A percentile compares a stretch with the other conserved stretches of the same genome.
Conservation (phyloP, 2,329 filamentous ascomycete species). For the Aspergillus persii region DNA sequence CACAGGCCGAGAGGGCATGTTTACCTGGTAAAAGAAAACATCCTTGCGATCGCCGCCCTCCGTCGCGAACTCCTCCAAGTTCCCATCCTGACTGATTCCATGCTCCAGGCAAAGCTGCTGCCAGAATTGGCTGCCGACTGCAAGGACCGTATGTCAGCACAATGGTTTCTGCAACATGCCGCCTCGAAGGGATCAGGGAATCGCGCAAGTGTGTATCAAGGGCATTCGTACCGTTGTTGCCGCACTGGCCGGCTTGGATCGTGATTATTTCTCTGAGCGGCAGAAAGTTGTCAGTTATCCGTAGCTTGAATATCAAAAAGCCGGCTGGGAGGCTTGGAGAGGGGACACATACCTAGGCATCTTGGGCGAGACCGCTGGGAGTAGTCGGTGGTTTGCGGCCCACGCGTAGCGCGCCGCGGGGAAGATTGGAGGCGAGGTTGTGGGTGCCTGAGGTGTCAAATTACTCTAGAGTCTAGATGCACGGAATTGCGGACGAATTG, state of each 20-base stretch:
- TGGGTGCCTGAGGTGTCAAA: conserved; percentile 27
- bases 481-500: no score
- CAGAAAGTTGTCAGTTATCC: conserved; percentile 3
- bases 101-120: conserved; percentile 98
- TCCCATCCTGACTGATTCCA: conserved; percentile 95
- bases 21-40: conserved; percentile 90
- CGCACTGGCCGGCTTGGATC: conserved; percentile 97
- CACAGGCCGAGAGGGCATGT: background rate
- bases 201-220: background rate
- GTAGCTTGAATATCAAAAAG: background rate
- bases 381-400: conserved; percentile 25
- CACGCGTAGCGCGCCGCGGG: conserved; percentile 37
- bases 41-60: conserved; percentile 98
- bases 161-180: background rate
- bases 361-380: conserved; percentile 26
- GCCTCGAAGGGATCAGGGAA: background rate
- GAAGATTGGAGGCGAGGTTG: conserved; percentile 22
- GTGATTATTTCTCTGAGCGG: conserved; percentile 90
- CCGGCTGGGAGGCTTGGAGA: background rate
- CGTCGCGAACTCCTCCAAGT: conserved; percentile 95
- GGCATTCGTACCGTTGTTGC: conserved; percentile 81
- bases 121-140: conserved; percentile 98
- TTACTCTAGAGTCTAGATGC: background rate
- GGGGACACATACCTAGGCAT: conserved; percentile 38
- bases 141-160: background rate